These are phyloP conservation scores for Fomitopsis serialis DNA, from an alignment of 768 basidiomycete species.

Conservation along the genomic window DNA sequence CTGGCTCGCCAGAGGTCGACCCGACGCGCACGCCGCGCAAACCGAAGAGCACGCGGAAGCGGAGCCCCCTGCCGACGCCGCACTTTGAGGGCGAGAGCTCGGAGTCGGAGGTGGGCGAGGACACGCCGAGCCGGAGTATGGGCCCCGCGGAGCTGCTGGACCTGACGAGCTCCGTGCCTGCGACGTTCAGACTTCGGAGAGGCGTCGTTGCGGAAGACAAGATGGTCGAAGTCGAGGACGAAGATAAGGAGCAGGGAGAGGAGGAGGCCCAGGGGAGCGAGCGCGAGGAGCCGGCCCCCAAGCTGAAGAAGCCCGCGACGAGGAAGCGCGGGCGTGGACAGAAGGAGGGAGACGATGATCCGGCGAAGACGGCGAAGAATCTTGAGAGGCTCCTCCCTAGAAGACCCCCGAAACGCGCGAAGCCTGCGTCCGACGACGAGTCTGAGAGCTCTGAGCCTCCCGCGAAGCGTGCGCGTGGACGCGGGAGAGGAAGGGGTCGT, in stretches of 20 bases:
- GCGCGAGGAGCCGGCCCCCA: not conserved
- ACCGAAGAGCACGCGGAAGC: slow-evolving; percentile 16
- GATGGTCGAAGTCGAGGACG: not conserved
- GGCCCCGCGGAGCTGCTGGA: slow-evolving; percentile 8
- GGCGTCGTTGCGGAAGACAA: not conserved
- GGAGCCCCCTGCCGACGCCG: slow-evolving; percentile 18
- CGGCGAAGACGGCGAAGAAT: slow-evolving; percentile 9
- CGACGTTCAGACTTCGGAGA: not conserved
- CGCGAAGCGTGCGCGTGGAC: not conserved
- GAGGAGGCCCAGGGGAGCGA: not conserved
- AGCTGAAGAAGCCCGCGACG: not conserved
- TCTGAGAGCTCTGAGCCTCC: not conserved
- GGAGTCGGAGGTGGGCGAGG: slow-evolving; percentile 8
- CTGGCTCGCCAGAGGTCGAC: slow-evolving; percentile 10
- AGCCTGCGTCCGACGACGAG: slow-evolving; percentile 2
- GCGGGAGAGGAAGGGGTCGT: slow-evolving; percentile 1
- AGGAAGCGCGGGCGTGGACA: slow-evolving; percentile 12
- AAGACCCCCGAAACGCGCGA: slow-evolving; percentile 10
- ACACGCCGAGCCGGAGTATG: slow-evolving; percentile 5
- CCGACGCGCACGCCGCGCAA: slow-evolving; percentile 20
- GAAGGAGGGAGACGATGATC: slow-evolving; percentile 11
- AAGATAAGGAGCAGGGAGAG: not conserved
- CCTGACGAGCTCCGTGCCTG: slow-evolving; percentile 9
- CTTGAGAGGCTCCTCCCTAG: slow-evolving; percentile 18
- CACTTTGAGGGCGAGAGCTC: slow-evolving; percentile 11